These are phyloP conservation scores for Cinnamomum micranthum DNA, from an alignment of 164 flowering plant species.

Conservation along the genomic window DNA sequence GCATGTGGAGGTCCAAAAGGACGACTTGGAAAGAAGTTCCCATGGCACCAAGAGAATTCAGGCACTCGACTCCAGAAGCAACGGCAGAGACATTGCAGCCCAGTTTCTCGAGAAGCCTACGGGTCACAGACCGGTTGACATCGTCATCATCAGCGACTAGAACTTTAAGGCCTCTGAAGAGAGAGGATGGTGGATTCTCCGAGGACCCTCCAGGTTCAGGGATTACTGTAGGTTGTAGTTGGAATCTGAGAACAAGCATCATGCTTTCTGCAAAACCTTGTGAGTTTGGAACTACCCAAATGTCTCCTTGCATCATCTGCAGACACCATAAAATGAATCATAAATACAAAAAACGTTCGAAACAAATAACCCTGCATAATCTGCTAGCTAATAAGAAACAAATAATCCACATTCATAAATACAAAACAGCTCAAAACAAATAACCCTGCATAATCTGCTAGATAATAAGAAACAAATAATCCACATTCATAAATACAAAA, in stretches of 20 bases:
- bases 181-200: constrained; percentile 45
- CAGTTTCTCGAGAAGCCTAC: constrained; percentile 76
- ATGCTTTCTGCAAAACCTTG: constrained; percentile 62
- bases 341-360: background rate
- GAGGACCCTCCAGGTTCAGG: constrained; percentile 46
- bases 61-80: constrained; percentile 80
- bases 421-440: background rate
- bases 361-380: background rate
- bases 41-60: constrained; percentile 46
- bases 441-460: background rate
- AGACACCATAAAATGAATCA: background rate
- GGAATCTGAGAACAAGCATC: constrained; percentile 68
- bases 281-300: constrained; percentile 64
- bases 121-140: constrained; percentile 66
- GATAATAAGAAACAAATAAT: background rate
- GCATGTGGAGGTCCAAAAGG: constrained; percentile 76
- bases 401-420: background rate
- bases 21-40: constrained; percentile 48
- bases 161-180: constrained; percentile 61
- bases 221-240: constrained; percentile 35
- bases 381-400: background rate
- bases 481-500: background rate
- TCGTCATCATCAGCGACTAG: constrained; percentile 69
- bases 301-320: constrained; percentile 96
- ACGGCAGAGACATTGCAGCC: constrained; percentile 78